Evolutionary conservation across 2,329 filamentous ascomycete genomes (phyloP).

Genomic region (Monascus ruber): DNA sequence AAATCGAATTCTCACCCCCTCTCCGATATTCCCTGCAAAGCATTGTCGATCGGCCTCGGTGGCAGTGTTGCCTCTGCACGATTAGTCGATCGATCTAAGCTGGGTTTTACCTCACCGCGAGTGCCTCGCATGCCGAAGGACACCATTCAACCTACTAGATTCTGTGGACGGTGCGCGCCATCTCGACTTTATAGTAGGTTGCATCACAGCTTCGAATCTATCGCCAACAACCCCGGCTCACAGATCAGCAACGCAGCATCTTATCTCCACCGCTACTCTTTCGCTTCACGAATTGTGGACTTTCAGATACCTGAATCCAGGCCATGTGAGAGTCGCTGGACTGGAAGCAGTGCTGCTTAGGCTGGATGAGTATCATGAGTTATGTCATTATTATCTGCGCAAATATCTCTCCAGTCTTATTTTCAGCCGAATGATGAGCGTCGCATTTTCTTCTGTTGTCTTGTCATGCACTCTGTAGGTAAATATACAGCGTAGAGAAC

Average conservation of each 20-base stretch:
- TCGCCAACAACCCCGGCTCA: neutral
- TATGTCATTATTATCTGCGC: too few relatives aligned
- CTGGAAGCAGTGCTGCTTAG: slow-evolving; percentile 2
- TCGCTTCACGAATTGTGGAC: slow-evolving; percentile 26
- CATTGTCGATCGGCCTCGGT: slow-evolving; percentile 13
- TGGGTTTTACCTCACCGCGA: slow-evolving; percentile 5
- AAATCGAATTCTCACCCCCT: slow-evolving; percentile 6
- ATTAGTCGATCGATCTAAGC: slow-evolving; percentile 7
- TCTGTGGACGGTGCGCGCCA: slow-evolving; percentile 13
- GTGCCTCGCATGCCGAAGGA: slow-evolving; percentile 23
- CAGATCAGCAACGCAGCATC: neutral
- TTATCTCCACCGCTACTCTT: slow-evolving; percentile 15
- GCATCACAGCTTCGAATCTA: slow-evolving; percentile 2
- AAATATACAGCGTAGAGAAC: too few relatives aligned
- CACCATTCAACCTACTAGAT: slow-evolving; percentile 9
- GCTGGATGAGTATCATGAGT: neutral
- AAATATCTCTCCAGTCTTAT: too few relatives aligned
- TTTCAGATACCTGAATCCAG: slow-evolving; percentile 23
- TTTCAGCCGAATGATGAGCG: too few relatives aligned
- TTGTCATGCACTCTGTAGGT: too few relatives aligned
- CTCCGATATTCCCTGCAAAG: slow-evolving; percentile 12
- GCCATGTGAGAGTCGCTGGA: slow-evolving; percentile 12
- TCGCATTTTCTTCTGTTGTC: too few relatives aligned
- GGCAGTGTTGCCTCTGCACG: slow-evolving; percentile 14
- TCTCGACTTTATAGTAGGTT: slow-evolving; percentile 3